Evolutionary conservation across 768 basidiomycete species (phyloP).

Genomic region (Suillus weaverae): DNA sequence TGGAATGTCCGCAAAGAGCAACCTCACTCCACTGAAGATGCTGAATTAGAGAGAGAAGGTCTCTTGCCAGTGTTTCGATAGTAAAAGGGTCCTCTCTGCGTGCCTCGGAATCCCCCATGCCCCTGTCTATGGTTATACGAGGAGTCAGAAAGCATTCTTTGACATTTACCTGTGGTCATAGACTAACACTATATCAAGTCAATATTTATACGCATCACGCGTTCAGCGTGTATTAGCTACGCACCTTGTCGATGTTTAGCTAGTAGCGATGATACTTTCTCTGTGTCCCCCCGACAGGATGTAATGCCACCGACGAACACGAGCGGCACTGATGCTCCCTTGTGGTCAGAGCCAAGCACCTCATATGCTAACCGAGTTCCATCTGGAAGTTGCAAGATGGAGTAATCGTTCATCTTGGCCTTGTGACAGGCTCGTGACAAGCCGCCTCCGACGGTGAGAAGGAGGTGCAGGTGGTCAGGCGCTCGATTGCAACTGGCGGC

Average conservation of each 20-base stretch:
- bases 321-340: conserved; percentile 35
- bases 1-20: conserved; percentile 49
- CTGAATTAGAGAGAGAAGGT: conserved; percentile 41
- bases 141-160: background rate
- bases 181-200: conserved; percentile 35
- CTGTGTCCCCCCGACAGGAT: conserved; percentile 40
- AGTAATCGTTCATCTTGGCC: conserved; percentile 10
- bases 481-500: no score
- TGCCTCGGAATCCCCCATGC: conserved; percentile 46
- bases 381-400: conserved; percentile 35
- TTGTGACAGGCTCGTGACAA: background rate
- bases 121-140: conserved; percentile 26
- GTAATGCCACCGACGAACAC: conserved; percentile 46
- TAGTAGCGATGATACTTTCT: conserved; percentile 20
- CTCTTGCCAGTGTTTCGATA: conserved; percentile 46
- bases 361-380: conserved; percentile 47
- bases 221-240: background rate
- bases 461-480: no score
- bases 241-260: background rate
- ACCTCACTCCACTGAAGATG: conserved; percentile 43
- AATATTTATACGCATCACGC: background rate
- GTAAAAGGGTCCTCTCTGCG: conserved; percentile 39
- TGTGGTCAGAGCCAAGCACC: conserved; percentile 40
- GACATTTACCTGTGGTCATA: conserved; percentile 40
- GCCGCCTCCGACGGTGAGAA: background rate